These are phyloP conservation scores for Pseudogymnoascus sp. DNA, from an alignment of 2,329 filamentous ascomycete species.

Conservation along the genomic window DNA sequence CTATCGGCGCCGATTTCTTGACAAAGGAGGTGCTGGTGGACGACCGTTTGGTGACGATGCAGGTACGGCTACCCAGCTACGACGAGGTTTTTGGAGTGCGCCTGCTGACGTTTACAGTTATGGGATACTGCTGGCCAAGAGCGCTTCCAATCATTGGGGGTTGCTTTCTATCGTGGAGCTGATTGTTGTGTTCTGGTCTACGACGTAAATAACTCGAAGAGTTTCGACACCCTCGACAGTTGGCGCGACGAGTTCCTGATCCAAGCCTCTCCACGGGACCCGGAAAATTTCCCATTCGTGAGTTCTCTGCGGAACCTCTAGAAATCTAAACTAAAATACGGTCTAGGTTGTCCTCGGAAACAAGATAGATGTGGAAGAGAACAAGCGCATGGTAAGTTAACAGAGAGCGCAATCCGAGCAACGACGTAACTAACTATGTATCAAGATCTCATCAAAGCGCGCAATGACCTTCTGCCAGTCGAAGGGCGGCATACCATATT, in stretches of 20 bases:
- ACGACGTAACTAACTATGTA: constrained; percentile 17
- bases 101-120: constrained; percentile 47
- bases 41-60: constrained; percentile 96
- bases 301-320: constrained; percentile 30
- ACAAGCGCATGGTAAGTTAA: constrained; percentile 70
- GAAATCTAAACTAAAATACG: constrained; percentile 9
- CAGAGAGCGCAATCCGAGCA: neutral
- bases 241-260: constrained; percentile 98
- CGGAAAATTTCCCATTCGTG: constrained; percentile 96
- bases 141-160: constrained; percentile 91
- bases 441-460: constrained; percentile 82
- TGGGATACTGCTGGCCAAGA: constrained; percentile 98
- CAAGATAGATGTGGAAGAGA: constrained; percentile 98
- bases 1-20: constrained; percentile 95
- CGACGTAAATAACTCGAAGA: constrained; percentile 98
- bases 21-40: constrained; percentile 97
- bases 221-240: constrained; percentile 95
- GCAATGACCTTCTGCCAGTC: constrained; percentile 97
- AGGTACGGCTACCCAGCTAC: constrained; percentile 46
- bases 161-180: constrained; percentile 94
- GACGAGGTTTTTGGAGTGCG: neutral
- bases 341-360: constrained; percentile 84
- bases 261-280: constrained; percentile 91
- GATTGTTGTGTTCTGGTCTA: constrained; percentile 98
- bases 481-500: constrained; percentile 95